phyloP scores from a whole-genome alignment of 2,329 filamentous ascomycete genomes.

The Colletotrichum tropicicola region DNA sequence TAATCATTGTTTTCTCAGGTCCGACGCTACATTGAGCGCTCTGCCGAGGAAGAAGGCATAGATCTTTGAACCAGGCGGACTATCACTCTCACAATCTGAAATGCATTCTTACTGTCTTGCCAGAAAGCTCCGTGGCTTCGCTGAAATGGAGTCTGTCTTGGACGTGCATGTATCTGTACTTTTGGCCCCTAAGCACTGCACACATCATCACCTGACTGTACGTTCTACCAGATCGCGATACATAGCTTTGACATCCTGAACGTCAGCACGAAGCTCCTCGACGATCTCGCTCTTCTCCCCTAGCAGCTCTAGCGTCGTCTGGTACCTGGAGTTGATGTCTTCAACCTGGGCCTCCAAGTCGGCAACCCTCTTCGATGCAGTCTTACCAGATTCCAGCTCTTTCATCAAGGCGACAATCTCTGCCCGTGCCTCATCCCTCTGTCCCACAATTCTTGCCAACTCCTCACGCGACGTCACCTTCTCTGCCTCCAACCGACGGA shows the following conservation, averaged over 20 bases:
- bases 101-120: no score
- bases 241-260: slow-evolving; percentile 93
- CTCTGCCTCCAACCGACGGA: slow-evolving; percentile 89
- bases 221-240: slow-evolving; percentile 92
- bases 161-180: not conserved
- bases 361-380: slow-evolving; percentile 66
- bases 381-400: slow-evolving; percentile 78
- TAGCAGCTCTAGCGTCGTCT: slow-evolving; percentile 91
- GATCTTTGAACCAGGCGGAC: slow-evolving; percentile 50
- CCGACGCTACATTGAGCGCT: slow-evolving; percentile 78
- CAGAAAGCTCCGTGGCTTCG: no score
- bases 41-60: slow-evolving; percentile 86
- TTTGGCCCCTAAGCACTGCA: not conserved
- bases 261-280: slow-evolving; percentile 88
- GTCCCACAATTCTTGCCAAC: slow-evolving; percentile 78
- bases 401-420: slow-evolving; percentile 93
- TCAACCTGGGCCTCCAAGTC: slow-evolving; percentile 74
- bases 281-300: slow-evolving; percentile 97
- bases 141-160: no score
- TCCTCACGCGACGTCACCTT: slow-evolving; percentile 92
- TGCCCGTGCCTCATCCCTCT: slow-evolving; percentile 89
- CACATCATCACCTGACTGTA: slow-evolving; percentile 69
- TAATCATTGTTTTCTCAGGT: slow-evolving; percentile 59
- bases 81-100: no score
- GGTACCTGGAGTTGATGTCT: slow-evolving; percentile 79